Conservation (phyloP, 352 stramenopile genomes). For the Phytophthora ramorum region DNA sequence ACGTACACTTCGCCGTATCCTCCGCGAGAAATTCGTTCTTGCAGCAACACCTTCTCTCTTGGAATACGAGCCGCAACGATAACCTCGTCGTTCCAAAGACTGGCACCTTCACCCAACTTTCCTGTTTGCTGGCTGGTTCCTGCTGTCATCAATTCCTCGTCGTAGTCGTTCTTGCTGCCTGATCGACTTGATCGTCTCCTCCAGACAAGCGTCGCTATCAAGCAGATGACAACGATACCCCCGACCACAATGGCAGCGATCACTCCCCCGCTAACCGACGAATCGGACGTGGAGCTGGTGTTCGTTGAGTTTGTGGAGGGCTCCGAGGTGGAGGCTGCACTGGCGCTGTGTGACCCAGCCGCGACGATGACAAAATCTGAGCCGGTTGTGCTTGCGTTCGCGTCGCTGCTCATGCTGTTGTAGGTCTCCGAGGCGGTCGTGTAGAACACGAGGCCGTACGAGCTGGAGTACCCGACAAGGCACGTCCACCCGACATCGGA, state of each 20-base stretch:
- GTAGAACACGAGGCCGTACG: constrained; percentile 29
- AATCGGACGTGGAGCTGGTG: background rate
- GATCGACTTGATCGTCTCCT: background rate
- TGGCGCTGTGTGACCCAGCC: constrained; percentile 8
- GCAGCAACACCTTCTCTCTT: constrained; percentile 43
- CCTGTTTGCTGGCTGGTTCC: background rate
- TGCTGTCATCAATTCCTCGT: constrained; percentile 10
- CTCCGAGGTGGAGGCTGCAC: background rate
- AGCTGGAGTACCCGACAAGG: constrained; percentile 18
- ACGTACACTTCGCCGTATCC: constrained; percentile 51
- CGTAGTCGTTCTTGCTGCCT: constrained; percentile 13
- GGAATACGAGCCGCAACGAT: constrained; percentile 40
- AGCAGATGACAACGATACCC: constrained; percentile 5
- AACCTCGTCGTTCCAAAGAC: constrained; percentile 33
- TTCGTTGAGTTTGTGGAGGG: background rate
- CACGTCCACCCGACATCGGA: constrained; percentile 24
- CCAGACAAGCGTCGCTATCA: constrained; percentile 12
- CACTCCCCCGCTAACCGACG: constrained; percentile 17
- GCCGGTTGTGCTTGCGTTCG: constrained; percentile 8
- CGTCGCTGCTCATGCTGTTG: constrained; percentile 11
- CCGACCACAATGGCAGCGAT: constrained; percentile 28
- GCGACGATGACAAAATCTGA: constrained; percentile 24
- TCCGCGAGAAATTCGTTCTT: constrained; percentile 40
- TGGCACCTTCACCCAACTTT: background rate
- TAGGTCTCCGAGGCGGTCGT: constrained; percentile 16